These are phyloP conservation scores for Larix kaempferi DNA, from an alignment of 75 land plant species.

Conservation along the genomic window DNA sequence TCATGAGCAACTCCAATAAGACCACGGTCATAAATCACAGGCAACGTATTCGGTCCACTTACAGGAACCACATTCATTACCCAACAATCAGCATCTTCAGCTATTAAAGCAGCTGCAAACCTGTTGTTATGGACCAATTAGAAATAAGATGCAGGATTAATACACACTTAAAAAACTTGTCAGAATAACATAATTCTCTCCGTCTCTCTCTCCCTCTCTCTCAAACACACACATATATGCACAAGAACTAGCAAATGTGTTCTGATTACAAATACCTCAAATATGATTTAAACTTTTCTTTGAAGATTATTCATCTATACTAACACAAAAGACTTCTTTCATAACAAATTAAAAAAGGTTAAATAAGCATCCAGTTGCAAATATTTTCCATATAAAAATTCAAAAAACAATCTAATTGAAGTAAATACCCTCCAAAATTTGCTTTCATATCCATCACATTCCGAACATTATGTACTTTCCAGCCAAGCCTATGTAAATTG, in stretches of 20 bases:
- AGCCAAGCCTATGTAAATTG: conserved; percentile 57
- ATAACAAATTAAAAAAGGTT: not conserved
- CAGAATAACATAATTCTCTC: not conserved
- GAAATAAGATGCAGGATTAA: not conserved
- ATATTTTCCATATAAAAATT: no score
- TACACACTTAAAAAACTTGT: not conserved
- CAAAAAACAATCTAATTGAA: not conserved
- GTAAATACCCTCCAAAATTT: conserved; percentile 77
- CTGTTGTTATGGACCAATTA: conserved; percentile 29
- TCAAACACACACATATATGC: not conserved
- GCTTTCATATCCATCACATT: conserved; percentile 95
- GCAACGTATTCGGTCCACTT: conserved; percentile 79
- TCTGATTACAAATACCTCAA: no score
- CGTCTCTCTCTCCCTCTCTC: not conserved
- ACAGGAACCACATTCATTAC: conserved; percentile 92
- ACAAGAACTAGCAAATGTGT: not conserved
- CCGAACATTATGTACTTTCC: conserved; percentile 42
- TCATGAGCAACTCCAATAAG: conserved; percentile 88
- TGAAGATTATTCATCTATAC: not conserved
- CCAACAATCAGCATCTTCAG: conserved; percentile 63
- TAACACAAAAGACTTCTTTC: not conserved
- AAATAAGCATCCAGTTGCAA: no score
- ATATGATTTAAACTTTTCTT: not conserved
- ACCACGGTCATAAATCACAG: conserved; percentile 81
- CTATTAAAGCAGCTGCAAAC: conserved; percentile 82